These are phyloP conservation scores for Aspergillus pseudotamarii DNA, from an alignment of 2,329 filamentous ascomycete genomes.

Conservation along the genomic window DNA sequence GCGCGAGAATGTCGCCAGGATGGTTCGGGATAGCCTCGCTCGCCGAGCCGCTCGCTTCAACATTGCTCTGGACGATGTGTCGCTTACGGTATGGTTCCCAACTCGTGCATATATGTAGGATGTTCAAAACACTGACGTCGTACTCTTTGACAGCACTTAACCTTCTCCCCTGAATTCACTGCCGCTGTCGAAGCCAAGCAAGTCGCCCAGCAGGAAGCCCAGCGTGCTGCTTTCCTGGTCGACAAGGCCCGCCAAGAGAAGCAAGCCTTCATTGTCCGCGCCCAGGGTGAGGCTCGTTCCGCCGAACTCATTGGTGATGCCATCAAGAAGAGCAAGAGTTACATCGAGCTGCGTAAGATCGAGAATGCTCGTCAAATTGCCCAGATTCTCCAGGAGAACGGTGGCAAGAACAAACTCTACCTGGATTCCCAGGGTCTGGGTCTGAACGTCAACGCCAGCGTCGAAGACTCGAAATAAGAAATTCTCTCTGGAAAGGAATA, in stretches of 20 bases:
- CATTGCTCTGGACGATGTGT: constrained; percentile 96
- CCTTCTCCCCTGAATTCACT: constrained; percentile 71
- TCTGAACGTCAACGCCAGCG: constrained; percentile 69
- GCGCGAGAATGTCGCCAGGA: constrained; percentile 89
- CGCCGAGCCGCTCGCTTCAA: constrained; percentile 93
- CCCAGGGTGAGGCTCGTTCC: constrained; percentile 97
- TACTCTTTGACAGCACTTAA: constrained; percentile 56
- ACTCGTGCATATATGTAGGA: background rate
- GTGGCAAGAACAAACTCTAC: constrained; percentile 90
- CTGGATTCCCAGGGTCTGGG: constrained; percentile 89
- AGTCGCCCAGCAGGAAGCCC: constrained; percentile 84
- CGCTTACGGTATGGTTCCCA: constrained; percentile 71
- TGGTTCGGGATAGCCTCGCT: constrained; percentile 92
- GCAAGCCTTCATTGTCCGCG: constrained; percentile 96
- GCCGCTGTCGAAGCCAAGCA: constrained; percentile 71
- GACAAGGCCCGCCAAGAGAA: constrained; percentile 99
- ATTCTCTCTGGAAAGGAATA: constrained; percentile 5
- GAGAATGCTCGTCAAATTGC: constrained; percentile 94
- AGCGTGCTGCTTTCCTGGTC: constrained; percentile 94
- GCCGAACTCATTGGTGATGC: constrained; percentile 97
- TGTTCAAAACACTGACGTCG: constrained; percentile 9
- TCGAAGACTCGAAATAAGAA: constrained; percentile 36
- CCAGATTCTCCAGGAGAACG: constrained; percentile 79
- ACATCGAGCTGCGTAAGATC: constrained; percentile 96
- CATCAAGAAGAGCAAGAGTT: constrained; percentile 98